These are phyloP conservation scores for Xylaria castorea DNA, from an alignment of 495 filamentous ascomycete species.

Conservation along the genomic window DNA sequence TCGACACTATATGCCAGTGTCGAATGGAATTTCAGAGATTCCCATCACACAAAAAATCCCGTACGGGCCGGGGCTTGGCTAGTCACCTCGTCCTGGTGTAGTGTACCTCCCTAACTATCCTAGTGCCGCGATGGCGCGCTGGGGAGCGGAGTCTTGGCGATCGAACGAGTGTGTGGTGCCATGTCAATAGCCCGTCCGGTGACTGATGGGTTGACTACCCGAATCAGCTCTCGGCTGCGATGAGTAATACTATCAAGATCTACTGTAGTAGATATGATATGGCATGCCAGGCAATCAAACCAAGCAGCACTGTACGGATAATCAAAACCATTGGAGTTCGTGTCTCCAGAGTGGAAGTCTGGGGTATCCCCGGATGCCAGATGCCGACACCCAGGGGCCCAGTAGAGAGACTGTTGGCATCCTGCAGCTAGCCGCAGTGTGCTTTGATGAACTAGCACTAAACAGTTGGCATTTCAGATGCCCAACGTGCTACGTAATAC, in stretches of 20 bases:
- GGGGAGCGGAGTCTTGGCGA: constrained; percentile 25
- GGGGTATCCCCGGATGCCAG: constrained; percentile 22
- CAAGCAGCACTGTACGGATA: neutral
- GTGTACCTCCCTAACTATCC: neutral
- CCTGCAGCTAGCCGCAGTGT: constrained; percentile 7
- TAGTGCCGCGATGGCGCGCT: constrained; percentile 17
- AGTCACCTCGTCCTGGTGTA: neutral
- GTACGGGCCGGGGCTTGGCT: constrained; percentile 11
- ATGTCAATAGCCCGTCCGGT: constrained; percentile 15
- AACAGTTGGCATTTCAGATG: constrained; percentile 1
- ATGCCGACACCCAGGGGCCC: constrained; percentile 1
- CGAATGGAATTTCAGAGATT: constrained; percentile 2
- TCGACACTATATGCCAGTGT: neutral
- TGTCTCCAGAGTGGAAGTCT: constrained; percentile 1
- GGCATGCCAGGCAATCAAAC: neutral
- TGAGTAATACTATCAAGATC: constrained; percentile 16
- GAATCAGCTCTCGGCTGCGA: neutral
- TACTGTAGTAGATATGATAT: neutral
- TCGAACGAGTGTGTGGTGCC: constrained; percentile 27
- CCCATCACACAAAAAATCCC: neutral
- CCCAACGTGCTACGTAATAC: constrained; percentile 12
- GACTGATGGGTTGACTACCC: constrained; percentile 7
- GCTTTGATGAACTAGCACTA: constrained; percentile 1
- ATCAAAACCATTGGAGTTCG: neutral
- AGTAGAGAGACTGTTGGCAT: constrained; percentile 9